Conservation (phyloP, 2,329 filamentous ascomycete species). For the Emergomyces orientalis region DNA sequence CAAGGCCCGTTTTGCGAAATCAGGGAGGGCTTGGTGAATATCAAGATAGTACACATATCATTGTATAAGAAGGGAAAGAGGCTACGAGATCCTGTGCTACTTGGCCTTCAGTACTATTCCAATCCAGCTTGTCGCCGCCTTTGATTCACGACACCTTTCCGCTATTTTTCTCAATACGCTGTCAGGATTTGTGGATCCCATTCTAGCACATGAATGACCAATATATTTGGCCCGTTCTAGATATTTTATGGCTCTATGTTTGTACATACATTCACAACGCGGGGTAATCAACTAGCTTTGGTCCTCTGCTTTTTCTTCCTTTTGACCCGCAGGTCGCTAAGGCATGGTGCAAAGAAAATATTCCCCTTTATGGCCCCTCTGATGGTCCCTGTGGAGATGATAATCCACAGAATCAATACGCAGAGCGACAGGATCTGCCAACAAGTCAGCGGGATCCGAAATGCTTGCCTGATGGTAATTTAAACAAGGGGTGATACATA, state of each 20-base stretch:
- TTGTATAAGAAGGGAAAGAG: not conserved
- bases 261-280: not conserved
- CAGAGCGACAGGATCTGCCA: slow-evolving; percentile 40
- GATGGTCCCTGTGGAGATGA: slow-evolving; percentile 44
- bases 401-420: slow-evolving; percentile 48
- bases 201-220: too few species aligned
- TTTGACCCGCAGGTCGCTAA: slow-evolving; percentile 20
- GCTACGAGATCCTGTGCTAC: not conserved
- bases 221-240: not conserved
- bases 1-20: not conserved
- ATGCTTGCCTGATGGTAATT: not conserved
- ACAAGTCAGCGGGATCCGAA: slow-evolving; percentile 2
- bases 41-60: not conserved
- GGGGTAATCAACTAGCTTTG: not conserved
- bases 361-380: slow-evolving; percentile 41
- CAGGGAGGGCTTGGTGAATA: not conserved
- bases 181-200: too few species aligned
- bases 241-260: not conserved
- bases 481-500: slow-evolving; percentile 17
- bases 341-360: slow-evolving; percentile 48
- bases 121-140: not conserved
- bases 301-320: not conserved
- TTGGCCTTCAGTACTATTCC: not conserved
- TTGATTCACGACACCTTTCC: not conserved
- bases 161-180: not conserved